A percentile compares a stretch with the other conserved stretches of the same genome.
These are phyloP conservation scores for Backusella tuberculispora DNA, from an alignment of 192 early-diverging fungal genomes.

Conservation along the genomic window DNA sequence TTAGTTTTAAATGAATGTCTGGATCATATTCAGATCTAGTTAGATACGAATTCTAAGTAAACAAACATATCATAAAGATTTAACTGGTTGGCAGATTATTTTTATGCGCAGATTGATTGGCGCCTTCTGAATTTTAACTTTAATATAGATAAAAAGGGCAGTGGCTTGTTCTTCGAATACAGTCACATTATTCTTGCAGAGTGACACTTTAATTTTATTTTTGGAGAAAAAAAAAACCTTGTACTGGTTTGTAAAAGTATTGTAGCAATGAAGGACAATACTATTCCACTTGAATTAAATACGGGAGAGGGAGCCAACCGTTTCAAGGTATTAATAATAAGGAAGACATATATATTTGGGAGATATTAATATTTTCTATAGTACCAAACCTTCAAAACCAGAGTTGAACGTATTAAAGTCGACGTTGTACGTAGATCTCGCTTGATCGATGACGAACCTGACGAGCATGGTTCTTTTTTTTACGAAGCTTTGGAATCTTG, in stretches of 20 bases:
- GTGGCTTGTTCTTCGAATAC: not conserved
- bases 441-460: constrained; percentile 58
- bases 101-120: too few relatives aligned
- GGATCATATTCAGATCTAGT: too few relatives aligned
- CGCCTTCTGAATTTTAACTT: too few relatives aligned
- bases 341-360: too few relatives aligned
- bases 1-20: too few relatives aligned
- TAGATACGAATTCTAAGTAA: too few relatives aligned
- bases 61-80: too few relatives aligned
- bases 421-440: constrained; percentile 71
- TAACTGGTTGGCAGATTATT: too few relatives aligned
- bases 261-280: constrained; percentile 45
- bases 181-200: constrained; percentile 11
- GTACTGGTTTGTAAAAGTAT: constrained; percentile 11
- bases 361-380: constrained; percentile 36
- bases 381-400: constrained; percentile 77
- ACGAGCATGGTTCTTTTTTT: constrained; percentile 80
- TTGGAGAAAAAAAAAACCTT: not conserved
- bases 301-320: constrained; percentile 67
- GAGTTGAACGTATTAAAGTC: constrained; percentile 83
- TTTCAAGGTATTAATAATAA: constrained; percentile 55
- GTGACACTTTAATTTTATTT: constrained; percentile 10
- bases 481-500: constrained; percentile 79
- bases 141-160: not conserved
- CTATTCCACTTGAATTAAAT: constrained; percentile 61